Conservation (phyloP, 1,284 basidiomycete genomes). For the Cutaneotrichosporon spelunceum region DNA sequence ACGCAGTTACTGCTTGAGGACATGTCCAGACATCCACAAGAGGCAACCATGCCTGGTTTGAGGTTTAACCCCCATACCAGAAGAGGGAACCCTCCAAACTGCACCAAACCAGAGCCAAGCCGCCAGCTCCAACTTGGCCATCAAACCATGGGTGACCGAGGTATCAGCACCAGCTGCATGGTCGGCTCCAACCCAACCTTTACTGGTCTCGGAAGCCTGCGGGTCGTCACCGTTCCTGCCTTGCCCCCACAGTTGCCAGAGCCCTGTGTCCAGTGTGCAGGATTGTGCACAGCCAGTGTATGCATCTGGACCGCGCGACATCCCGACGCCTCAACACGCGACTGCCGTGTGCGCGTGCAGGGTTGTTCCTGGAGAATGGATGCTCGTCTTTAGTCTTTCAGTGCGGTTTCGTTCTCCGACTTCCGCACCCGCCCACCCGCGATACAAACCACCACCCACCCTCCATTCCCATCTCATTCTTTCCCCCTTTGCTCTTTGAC, state of each 20-base stretch:
- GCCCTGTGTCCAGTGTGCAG: neutral
- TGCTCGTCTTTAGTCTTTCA: neutral
- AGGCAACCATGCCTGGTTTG: slow-evolving; percentile 6
- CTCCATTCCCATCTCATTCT: neutral
- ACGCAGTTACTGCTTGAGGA: neutral
- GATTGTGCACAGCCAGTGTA: neutral
- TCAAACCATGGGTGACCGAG: too few species aligned
- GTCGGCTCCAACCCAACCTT: neutral
- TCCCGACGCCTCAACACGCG: neutral
- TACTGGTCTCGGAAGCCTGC: neutral
- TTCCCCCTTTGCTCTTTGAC: neutral
- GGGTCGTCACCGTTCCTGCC: neutral
- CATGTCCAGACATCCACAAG: neutral
- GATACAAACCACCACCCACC: neutral
- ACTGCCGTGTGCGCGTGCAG: neutral
- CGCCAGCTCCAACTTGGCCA: too few species aligned
- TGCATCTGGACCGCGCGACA: neutral
- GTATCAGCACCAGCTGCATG: too few species aligned
- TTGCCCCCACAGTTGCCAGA: neutral
- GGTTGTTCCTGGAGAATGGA: neutral
- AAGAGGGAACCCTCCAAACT: too few species aligned
- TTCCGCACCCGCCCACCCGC: neutral
- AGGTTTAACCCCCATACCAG: neutral
- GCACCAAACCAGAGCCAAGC: too few species aligned
- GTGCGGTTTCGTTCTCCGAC: neutral